Evolutionary conservation across 805 yeast species (phyloP).

Genomic region (Blastobotrys robertii): DNA sequence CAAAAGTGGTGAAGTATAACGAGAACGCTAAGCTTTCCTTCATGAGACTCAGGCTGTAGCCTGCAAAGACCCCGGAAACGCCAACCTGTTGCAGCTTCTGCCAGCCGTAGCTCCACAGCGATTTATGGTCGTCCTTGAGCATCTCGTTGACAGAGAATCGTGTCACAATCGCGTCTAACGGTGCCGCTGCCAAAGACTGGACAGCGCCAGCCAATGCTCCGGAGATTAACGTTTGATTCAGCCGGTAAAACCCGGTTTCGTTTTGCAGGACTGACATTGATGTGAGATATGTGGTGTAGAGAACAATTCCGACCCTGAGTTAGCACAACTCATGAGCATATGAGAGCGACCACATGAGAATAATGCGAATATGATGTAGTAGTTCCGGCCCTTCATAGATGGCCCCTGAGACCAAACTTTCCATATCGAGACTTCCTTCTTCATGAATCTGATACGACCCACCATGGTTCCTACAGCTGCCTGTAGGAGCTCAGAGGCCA

Average conservation of each 20-base stretch:
- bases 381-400: no score
- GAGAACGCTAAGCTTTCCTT: conserved; percentile 83
- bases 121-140: conserved; percentile 54
- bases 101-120: conserved; percentile 68
- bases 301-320: conserved; percentile 55
- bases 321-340: no score
- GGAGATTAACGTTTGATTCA: conserved; percentile 44
- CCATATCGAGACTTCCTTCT: no score
- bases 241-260: conserved; percentile 36
- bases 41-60: conserved; percentile 63
- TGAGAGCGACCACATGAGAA: no score
- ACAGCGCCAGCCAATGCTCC: conserved; percentile 81
- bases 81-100: conserved; percentile 67
- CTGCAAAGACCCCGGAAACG: conserved; percentile 78
- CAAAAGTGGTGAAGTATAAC: conserved; percentile 72
- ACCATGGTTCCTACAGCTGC: no score
- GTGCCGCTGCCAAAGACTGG: conserved; percentile 89
- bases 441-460: no score
- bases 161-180: conserved; percentile 82
- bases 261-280: conserved; percentile 19
- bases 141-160: conserved; percentile 71
- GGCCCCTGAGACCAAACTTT: no score
- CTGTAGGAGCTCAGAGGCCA: no score
- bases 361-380: no score
- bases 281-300: conserved; percentile 71